Evolutionary conservation across 148 eudicot genomes (phyloP).

Genomic region (Fallopia convolvulus): DNA sequence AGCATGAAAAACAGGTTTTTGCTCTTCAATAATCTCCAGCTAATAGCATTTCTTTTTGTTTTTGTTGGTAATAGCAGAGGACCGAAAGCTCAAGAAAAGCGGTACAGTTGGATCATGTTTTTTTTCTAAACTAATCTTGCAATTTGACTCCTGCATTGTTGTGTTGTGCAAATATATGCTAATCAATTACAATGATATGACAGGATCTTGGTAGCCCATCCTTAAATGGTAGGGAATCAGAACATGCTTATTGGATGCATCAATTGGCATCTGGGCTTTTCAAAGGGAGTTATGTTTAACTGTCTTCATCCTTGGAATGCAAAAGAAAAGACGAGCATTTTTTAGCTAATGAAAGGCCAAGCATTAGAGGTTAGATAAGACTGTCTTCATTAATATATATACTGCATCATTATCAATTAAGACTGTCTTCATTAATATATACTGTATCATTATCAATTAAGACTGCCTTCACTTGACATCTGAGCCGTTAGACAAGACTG

Average conservation of each 20-base stretch:
- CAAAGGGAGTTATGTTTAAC: conserved; percentile 70
- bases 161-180: neutral
- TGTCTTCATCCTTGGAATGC: conserved; percentile 86
- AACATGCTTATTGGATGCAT: conserved; percentile 79
- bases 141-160: neutral
- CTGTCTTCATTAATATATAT: neutral
- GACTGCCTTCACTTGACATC: too few relatives aligned
- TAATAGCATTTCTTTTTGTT: neutral
- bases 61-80: conserved; percentile 47
- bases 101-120: conserved; percentile 19
- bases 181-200: conserved; percentile 17
- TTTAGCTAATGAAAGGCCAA: conserved; percentile 66
- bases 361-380: conserved; percentile 62
- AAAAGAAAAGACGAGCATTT: conserved; percentile 66
- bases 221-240: conserved; percentile 59
- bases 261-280: conserved; percentile 70
- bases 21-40: neutral
- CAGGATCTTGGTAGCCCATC: conserved; percentile 60
- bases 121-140: neutral
- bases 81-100: conserved; percentile 45
- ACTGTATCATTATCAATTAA: too few relatives aligned
- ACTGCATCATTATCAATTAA: too few relatives aligned
- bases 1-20: too few relatives aligned
- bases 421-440: too few relatives aligned
- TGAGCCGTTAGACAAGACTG: too few relatives aligned